Conservation (phyloP, 345 rosid species). For the Gossypium turneri region DNA sequence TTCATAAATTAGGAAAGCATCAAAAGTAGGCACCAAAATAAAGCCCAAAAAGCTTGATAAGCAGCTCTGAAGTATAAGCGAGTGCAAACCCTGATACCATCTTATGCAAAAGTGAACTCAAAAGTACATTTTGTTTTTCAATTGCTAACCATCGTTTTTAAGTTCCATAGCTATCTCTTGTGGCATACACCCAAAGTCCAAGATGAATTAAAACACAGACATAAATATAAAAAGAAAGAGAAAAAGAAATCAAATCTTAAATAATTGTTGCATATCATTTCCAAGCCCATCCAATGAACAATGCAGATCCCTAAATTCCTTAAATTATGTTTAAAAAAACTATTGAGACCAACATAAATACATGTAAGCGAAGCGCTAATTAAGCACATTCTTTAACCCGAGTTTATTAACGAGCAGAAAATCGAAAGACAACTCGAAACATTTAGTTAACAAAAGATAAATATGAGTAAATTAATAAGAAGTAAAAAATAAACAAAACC, state of each 20-base stretch:
- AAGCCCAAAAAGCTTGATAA: neutral
- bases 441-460: neutral
- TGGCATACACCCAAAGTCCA: neutral
- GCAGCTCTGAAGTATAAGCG: neutral
- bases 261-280: neutral
- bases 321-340: neutral
- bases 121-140: no score
- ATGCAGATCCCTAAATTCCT: neutral
- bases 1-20: neutral
- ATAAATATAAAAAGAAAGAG: neutral
- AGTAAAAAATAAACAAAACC: neutral
- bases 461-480: neutral
- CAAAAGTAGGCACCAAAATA: neutral
- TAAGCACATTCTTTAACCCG: neutral
- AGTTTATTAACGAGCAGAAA: neutral
- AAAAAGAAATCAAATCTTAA: neutral
- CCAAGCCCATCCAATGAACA: neutral
- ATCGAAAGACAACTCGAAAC: neutral
- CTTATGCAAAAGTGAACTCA: no score
- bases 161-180: no score
- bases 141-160: neutral
- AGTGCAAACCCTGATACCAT: neutral
- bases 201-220: neutral
- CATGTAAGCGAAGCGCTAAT: neutral
- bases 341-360: neutral